Base-by-base conservation (phyloP, 495 filamentous ascomycete genomes). In the Aspergillus steynii region DNA sequence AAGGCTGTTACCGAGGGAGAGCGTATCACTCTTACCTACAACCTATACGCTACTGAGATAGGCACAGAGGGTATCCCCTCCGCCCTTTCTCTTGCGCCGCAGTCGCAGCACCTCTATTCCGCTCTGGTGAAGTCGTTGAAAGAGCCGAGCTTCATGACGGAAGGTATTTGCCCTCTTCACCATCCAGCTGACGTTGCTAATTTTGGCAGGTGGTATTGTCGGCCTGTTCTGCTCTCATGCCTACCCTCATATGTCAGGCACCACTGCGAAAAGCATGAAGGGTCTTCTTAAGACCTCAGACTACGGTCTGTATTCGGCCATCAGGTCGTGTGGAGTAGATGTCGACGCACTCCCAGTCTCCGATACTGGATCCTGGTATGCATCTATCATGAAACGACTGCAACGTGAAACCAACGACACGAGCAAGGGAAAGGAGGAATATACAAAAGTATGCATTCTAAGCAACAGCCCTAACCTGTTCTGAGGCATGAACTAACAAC, bases 11-110 rank as follows among this genome's bases (percentile, higher is more conserved):
- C 72, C 0, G 59, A 65, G 6, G 84, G 83, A 0, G 74, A 87
- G 53, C 75, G 83, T 0, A 60, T 87, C 29, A 87, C 83, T 0
- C 65, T 88, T 26, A 87, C 84, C 1, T 88, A 86, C 73, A 85
- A 87, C 58, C 71, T 88, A 8, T 86, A 80, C 55, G 59, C 73
- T 26, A 63, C 60, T 1, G 60, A 74, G 7, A 45, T 54, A 10
- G 34, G 58, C 4, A 61, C 63, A 3, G 60, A 53, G 8, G 50
- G 46, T 2, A 47, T 59, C 50, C 56, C 31, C 4, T 28, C 55
- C 3, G 46, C 29, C 15, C 9, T 47, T 1, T 42, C 32, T 42
- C 56, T 57, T 34, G 61, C 60, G 4, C 61, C 67, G 20, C 53
- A 50, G 27, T 53, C 49, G 25, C 29, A 69, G 20, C 58, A 65